A percentile compares a stretch with the other conserved stretches of the same genome.
Evolutionary conservation across 2,329 filamentous ascomycete genomes (phyloP).

Genomic region (Spiromastix sp.): DNA sequence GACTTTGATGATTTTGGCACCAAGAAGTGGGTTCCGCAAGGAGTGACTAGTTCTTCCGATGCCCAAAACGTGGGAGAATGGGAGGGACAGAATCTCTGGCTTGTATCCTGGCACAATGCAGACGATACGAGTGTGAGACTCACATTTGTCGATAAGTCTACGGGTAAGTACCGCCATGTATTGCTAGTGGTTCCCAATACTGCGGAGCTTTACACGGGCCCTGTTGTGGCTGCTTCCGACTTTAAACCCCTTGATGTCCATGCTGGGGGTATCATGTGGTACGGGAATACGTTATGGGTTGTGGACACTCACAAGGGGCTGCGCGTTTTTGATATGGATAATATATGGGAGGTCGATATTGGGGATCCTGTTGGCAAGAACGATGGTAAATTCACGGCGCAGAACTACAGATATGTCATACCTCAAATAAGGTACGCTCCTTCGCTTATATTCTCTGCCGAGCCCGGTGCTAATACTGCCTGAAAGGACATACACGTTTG

Average conservation of each 20-base stretch:
- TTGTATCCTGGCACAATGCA: conserved; percentile 26
- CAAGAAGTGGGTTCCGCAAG: conserved; percentile 26
- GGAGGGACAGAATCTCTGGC: conserved; percentile 23
- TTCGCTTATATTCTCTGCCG: not conserved
- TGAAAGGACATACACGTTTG: not conserved
- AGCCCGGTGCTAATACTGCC: not conserved
- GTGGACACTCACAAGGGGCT: conserved; percentile 26
- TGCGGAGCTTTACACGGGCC: no score
- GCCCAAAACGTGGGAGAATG: conserved; percentile 20
- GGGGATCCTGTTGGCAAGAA: conserved; percentile 24
- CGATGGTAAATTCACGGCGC: conserved; percentile 21
- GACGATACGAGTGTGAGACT: conserved; percentile 21
- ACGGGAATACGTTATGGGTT: conserved; percentile 25
- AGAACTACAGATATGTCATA: conserved; percentile 24
- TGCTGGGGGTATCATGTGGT: conserved; percentile 29
- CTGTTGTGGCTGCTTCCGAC: conserved; percentile 21
- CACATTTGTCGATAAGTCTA: conserved; percentile 23
- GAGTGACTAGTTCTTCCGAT: conserved; percentile 26
- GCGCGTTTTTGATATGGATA: conserved; percentile 27
- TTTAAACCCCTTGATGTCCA: conserved; percentile 24
- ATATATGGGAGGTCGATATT: conserved; percentile 25
- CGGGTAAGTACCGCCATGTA: conserved; percentile 23
- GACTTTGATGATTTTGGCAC: conserved; percentile 23
- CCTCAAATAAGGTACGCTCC: conserved; percentile 23
- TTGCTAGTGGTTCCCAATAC: conserved; percentile 26